phyloP scores from a whole-genome alignment of 305 asterid species.

The Plantago rigida region DNA sequence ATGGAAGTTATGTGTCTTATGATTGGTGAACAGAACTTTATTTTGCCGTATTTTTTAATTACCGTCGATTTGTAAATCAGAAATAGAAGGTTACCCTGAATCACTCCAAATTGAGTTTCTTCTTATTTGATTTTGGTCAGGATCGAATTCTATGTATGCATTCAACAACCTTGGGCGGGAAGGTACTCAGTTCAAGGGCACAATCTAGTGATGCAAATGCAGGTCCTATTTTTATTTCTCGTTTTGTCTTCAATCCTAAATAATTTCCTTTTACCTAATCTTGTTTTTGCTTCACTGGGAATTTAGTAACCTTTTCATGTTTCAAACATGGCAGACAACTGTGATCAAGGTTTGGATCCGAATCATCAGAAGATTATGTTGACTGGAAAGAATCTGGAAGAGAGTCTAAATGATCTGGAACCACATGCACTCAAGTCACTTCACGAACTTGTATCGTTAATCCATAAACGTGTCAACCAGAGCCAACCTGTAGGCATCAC shows the following conservation, averaged over 20 bases:
- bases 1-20: too few relatives aligned
- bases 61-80: constrained; percentile 11
- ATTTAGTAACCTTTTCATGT: constrained; percentile 19
- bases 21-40: too few relatives aligned
- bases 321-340: constrained; percentile 30
- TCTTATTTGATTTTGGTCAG: constrained; percentile 58
- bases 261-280: constrained; percentile 2
- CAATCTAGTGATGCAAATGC: constrained; percentile 34
- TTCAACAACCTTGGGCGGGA: constrained; percentile 32
- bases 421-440: constrained; percentile 51
- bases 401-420: constrained; percentile 49
- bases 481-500: constrained; percentile 35
- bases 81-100: constrained; percentile 22
- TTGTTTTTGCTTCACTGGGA: constrained; percentile 23
- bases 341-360: constrained; percentile 29
- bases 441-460: constrained; percentile 60
- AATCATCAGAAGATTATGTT: constrained; percentile 31
- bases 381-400: constrained; percentile 32
- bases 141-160: constrained; percentile 52
- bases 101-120: constrained; percentile 24
- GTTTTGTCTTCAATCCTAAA: constrained; percentile 19
- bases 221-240: constrained; percentile 26
- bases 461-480: constrained; percentile 50
- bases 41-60: too few relatives aligned
- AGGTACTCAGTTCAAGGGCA: constrained; percentile 30